phyloP scores from a whole-genome alignment of 23 red algal species.

The Cyanidioschyzon merolae region DNA sequence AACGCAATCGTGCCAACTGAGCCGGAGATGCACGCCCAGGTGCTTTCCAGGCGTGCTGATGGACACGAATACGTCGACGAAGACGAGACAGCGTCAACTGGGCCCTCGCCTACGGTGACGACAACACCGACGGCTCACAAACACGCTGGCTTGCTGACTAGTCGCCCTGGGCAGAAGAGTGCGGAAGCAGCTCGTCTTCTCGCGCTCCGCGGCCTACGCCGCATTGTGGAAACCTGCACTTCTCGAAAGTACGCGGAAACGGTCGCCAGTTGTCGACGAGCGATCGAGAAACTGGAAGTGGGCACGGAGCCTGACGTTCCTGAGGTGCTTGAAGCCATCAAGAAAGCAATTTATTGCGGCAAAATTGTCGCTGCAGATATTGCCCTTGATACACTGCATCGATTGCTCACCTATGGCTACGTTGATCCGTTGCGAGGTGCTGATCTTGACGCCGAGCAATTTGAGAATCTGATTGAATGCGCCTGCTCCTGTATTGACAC shows the following conservation, averaged over 20 bases:
- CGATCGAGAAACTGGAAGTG: background rate
- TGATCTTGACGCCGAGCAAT: slow-evolving; percentile 17
- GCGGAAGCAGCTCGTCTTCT: background rate
- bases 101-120: too few relatives aligned
- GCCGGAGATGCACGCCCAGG: too few relatives aligned
- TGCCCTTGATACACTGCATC: slow-evolving; percentile 60
- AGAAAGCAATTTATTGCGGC: slow-evolving; percentile 28
- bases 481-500: slow-evolving; percentile 75
- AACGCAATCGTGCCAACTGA: too few relatives aligned
- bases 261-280: background rate
- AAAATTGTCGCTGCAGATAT: slow-evolving; percentile 51
- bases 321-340: slow-evolving; percentile 19
- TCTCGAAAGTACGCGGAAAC: slow-evolving; percentile 10
- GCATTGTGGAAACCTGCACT: background rate
- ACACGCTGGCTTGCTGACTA: too few relatives aligned
- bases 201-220: background rate
- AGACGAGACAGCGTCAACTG: too few relatives aligned
- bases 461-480: slow-evolving; percentile 56
- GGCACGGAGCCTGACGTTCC: background rate
- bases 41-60: too few relatives aligned
- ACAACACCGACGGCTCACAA: too few relatives aligned
- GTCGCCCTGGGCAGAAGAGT: background rate
- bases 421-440: slow-evolving; percentile 34
- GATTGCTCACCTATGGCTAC: slow-evolving; percentile 62
- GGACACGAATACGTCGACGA: too few relatives aligned